These are phyloP conservation scores for Allantophomopsis cytisporea DNA, from an alignment of 2,329 filamentous ascomycete genomes.

Conservation along the genomic window DNA sequence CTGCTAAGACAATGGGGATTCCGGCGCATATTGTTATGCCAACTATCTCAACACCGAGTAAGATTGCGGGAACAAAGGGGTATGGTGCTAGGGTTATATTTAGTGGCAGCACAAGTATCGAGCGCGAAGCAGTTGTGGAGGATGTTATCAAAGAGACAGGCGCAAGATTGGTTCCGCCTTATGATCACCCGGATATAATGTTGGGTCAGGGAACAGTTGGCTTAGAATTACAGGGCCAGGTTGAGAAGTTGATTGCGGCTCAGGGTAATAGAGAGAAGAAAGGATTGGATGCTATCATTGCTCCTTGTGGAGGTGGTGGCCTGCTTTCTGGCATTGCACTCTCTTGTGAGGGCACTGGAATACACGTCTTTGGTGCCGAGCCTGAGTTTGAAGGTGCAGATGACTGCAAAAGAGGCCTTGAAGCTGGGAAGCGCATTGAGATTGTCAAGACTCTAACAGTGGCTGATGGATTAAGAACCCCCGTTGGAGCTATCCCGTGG, in stretches of 20 bases:
- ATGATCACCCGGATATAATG: conserved; percentile 85
- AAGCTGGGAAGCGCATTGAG: conserved; percentile 47
- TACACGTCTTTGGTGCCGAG: conserved; percentile 76
- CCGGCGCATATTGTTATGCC: conserved; percentile 91
- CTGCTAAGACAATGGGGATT: conserved; percentile 59
- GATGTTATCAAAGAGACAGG: conserved; percentile 58
- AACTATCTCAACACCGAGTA: conserved; percentile 66
- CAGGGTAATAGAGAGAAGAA: conserved; percentile 9
- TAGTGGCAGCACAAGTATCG: conserved; percentile 64
- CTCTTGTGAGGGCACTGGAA: conserved; percentile 56
- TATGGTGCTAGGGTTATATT: conserved; percentile 73
- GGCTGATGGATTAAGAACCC: conserved; percentile 79
- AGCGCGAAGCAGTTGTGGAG: conserved; percentile 68
- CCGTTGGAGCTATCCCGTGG: conserved; percentile 68
- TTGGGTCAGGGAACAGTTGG: conserved; percentile 87
- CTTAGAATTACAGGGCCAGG: conserved; percentile 70
- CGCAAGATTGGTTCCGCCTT: conserved; percentile 73
- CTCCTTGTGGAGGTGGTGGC: conserved; percentile 79
- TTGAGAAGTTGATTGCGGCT: conserved; percentile 32
- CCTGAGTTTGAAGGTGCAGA: conserved; percentile 73
- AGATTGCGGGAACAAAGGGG: conserved; percentile 68
- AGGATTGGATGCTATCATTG: conserved; percentile 57
- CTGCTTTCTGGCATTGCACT: conserved; percentile 76
- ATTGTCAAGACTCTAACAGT: conserved; percentile 66
- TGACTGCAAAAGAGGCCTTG: conserved; percentile 62